Percentiles rank a stretch among this genome's conserved stretches.
Evolutionary conservation across 164 flowering plant species (phyloP).

Genomic region (Macadamia tetraphylla): DNA sequence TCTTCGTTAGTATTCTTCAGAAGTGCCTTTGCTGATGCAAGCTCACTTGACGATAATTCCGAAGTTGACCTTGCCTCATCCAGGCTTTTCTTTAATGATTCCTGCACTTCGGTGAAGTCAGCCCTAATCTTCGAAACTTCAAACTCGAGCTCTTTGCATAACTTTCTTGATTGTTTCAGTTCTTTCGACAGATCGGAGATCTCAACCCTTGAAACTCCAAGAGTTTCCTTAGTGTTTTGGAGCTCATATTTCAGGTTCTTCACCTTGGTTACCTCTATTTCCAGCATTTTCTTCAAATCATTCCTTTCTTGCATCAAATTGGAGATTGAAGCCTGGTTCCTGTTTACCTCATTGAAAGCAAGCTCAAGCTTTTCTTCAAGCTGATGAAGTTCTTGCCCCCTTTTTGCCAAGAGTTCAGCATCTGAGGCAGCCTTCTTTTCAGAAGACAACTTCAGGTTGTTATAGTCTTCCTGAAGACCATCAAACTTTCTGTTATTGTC

Average conservation of each 20-base stretch:
- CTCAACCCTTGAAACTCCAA: slow-evolving; percentile 43
- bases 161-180: slow-evolving; percentile 34
- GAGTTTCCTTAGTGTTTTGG: slow-evolving; percentile 30
- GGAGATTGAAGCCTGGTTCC: slow-evolving; percentile 25
- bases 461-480: slow-evolving; percentile 34
- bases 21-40: slow-evolving; percentile 34
- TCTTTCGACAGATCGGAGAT: slow-evolving; percentile 38
- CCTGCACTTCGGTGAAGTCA: slow-evolving; percentile 37
- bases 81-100: slow-evolving; percentile 33
- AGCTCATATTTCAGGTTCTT: slow-evolving; percentile 50
- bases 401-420: slow-evolving; percentile 47
- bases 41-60: slow-evolving; percentile 45
- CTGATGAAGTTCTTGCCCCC: slow-evolving; percentile 35
- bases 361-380: slow-evolving; percentile 45
- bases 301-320: slow-evolving; percentile 56
- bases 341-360: slow-evolving; percentile 31
- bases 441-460: slow-evolving; percentile 43
- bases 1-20: slow-evolving; percentile 49
- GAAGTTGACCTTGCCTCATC: slow-evolving; percentile 41
- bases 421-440: slow-evolving; percentile 46
- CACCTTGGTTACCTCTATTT: slow-evolving; percentile 30
- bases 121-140: slow-evolving; percentile 41
- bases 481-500: slow-evolving; percentile 27
- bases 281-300: slow-evolving; percentile 34
- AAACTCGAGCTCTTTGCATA: slow-evolving; percentile 45